Evolutionary conservation across 805 yeast species (phyloP), one percentile per base, ranked within the genome.

Genomic region (Starmerella bombicola): DNA sequence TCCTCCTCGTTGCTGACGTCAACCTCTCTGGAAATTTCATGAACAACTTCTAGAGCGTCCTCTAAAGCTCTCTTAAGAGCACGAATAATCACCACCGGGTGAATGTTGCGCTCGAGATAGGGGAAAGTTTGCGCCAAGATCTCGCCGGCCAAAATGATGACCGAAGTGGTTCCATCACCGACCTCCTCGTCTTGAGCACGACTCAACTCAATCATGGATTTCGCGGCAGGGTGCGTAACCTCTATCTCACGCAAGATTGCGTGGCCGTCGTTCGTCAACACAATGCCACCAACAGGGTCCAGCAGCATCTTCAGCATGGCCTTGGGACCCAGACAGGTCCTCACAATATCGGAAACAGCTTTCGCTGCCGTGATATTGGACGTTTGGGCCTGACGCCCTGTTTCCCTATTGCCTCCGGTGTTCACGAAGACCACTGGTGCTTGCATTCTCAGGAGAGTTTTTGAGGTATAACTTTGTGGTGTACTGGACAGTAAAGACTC

Each of bases 321-420:
- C 62, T 88, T 88, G 40, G 99, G 99, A 16, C 99, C 99, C 46
- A 91, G 69, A 71, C 99, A 91, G 20, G 98, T 91, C 62, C 98
- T 74, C 54, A 91, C 84, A 57, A 91, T 88, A 62, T 91, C 98
- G 0, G 96, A 93, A 31, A 88, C 97, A 2, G 98, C 95, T 59
- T 91, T 91, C n/a, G 99, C 99, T 3, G 99, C 98, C 4, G 96
- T 84, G 65, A 91, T 88, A 59, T 91, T 93, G 47, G 95, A 82
- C 47, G 83, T 71, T 65, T 91, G 99, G 2, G 99, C 99, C 61
- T 85, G 85, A 53, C 97, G 84, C 34, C 98, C 98, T 29, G 85
- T 77, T 59, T 91, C 94, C 57, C 98, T 78, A 59, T 84, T 93
- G 47, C 86, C 80, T 38, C 82, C 73, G 21, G 96, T 80, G 68